Evolutionary conservation across 2,329 filamentous ascomycete genomes (phyloP), one percentile per base, ranked within the genome.

Genomic region (Aureobasidium zeae): DNA sequence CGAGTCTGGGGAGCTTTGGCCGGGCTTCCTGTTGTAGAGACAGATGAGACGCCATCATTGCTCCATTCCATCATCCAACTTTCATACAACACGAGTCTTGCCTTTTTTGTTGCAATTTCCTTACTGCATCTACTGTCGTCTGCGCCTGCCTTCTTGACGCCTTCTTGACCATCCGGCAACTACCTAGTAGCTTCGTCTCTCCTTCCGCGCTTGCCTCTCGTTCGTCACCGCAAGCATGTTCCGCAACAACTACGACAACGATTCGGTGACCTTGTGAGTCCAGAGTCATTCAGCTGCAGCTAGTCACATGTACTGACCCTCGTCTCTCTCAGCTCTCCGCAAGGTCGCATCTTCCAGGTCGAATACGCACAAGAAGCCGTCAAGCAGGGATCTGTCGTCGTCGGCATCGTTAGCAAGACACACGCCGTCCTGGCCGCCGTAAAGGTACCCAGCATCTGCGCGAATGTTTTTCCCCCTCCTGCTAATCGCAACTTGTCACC

Each of bases 221-320:
- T 45, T 22, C 28, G 17, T 20, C 46, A 45, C 51, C 48, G 51
- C 53, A 75, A 80, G 61, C 61, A 96, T 98, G 91, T 98, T 98
- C 73, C 79, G 91, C 70, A 98, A 98, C 76, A 96, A 96, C 71
- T 98, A 98, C 76, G 91, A 98, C 73, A 98, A 98, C 79, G 91
- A 98, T 70, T 94, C 89, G 52, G 88, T 96, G 70, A 98, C 91
- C 70, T 98, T 96, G 87, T 94, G 76, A 70, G 81, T 69, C 61
- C 29, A 11, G 6, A 29, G n/a, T 24, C 24, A 33, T 35, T 7
- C 20, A 8, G 24, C 10, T 30, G 19, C 30, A 17, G 36, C 25
- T 16, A 21, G 42, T 42, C 32, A 32, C 22, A 16, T 19, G 26
- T 31, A 12, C 20, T 35, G 32, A 36, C 17, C 25, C 17, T n/a